Evolutionary conservation across 2,329 filamentous ascomycete genomes (phyloP), one percentile per base, ranked within the genome.

Genomic region (Penicillium sp.): DNA sequence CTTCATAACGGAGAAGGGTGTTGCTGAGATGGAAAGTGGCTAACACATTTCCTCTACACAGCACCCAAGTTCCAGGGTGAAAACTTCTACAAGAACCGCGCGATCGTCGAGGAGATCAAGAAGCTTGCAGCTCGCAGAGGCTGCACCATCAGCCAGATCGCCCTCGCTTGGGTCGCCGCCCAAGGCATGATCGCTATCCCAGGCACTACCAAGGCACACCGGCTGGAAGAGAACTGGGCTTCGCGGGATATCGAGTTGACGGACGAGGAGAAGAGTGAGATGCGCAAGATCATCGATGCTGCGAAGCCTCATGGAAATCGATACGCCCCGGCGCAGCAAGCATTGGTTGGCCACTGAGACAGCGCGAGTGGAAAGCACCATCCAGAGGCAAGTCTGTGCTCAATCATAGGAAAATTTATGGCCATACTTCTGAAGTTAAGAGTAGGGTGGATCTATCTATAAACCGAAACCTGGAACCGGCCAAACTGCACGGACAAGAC

Each of bases 121-220:
- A 65, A 64, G 40, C 49, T 72, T 1, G 64, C 69, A 1, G n/a
- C 21, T 3, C 53, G 50, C 3, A 68, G 62, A 39, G 62, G 62
- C 3, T 65, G 62, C 48, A 57, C 49, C 0, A 36, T 61, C 15
- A 49, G 62, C 3, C 67, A 70, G 33, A 56, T 70, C 5, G 66
- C 68, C 0, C 57, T 70, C 1, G 63, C 67, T 0, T 70, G 66
- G 68, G 65, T 69, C 1, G 62, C 59, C 7, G 53, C 65, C 54
- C 63, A 70, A 27, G 63, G 64, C 1, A 54, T 71, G 54, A 71
- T 75, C 43, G 57, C 71, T 0, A 74, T 74, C 33, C 71, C 72
- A 0, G 72, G 73, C 2, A 72, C 69, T 0, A 72, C 69, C 0
- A 72, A 71, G 45, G 40, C 60, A 1, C 33, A 43, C 3, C 59